Evolutionary conservation across 805 yeast species (phyloP).

Genomic region (Wickerhamomyces tratensis): DNA sequence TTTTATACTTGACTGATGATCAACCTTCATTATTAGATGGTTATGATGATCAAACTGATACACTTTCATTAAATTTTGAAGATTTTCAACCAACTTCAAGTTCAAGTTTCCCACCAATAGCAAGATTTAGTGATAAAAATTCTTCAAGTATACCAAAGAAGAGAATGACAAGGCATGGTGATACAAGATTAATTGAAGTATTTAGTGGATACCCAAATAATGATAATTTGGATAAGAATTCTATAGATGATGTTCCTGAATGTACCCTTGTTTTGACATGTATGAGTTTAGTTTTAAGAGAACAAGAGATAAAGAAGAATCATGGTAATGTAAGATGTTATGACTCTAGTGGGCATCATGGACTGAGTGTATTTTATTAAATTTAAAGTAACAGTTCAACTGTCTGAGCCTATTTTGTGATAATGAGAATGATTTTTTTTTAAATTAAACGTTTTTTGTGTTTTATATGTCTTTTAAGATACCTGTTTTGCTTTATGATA

Average conservation of each 20-base stretch:
- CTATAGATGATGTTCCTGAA: constrained; percentile 9
- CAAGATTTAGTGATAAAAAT: constrained; percentile 12
- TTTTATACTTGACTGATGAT: constrained; percentile 23
- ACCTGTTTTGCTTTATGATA: too few species aligned
- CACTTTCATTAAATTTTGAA: not conserved
- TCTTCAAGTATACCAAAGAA: constrained; percentile 7
- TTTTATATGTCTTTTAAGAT: too few species aligned
- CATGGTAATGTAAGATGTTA: constrained; percentile 13
- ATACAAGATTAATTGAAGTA: constrained; percentile 14
- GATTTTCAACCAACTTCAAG: not conserved
- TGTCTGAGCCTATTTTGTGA: too few species aligned
- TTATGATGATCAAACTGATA: constrained; percentile 1
- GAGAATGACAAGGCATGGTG: constrained; percentile 11
- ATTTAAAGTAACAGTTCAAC: too few species aligned
- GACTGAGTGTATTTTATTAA: not conserved
- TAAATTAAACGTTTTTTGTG: too few species aligned
- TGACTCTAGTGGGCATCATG: constrained; percentile 3
- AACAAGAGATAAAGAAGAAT: constrained; percentile 13
- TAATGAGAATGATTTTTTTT: too few species aligned
- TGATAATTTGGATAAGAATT: constrained; percentile 3
- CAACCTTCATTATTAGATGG: constrained; percentile 21
- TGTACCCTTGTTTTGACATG: constrained; percentile 12
- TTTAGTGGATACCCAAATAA: not conserved
- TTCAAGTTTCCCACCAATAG: constrained; percentile 11
- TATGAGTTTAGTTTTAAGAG: constrained; percentile 16